These are phyloP conservation scores for Xerocomellus chrysenteron DNA, from an alignment of 768 basidiomycete genomes.

Conservation along the genomic window DNA sequence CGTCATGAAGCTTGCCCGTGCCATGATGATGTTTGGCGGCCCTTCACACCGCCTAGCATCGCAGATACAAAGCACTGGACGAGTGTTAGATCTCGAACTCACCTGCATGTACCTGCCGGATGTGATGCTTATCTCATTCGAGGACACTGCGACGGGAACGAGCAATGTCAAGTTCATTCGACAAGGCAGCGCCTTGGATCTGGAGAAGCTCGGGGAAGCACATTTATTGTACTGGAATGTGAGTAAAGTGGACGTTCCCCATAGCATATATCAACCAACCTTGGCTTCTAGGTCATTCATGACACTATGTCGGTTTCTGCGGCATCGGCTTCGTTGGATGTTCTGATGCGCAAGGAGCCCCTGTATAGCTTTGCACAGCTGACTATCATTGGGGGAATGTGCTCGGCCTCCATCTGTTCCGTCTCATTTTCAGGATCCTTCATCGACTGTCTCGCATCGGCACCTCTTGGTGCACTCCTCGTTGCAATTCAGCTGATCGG, in stretches of 20 bases:
- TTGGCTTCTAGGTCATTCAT: slow-evolving; percentile 64
- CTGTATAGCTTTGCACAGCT: slow-evolving; percentile 61
- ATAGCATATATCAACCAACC: neutral
- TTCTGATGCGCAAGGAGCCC: slow-evolving; percentile 66
- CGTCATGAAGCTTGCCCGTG: slow-evolving; percentile 76
- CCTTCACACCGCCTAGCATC: slow-evolving; percentile 81
- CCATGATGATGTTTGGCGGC: slow-evolving; percentile 89
- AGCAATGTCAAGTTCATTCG: slow-evolving; percentile 79
- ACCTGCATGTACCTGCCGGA: slow-evolving; percentile 75
- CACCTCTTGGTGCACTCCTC: slow-evolving; percentile 75
- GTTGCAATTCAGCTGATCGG: slow-evolving; percentile 71
- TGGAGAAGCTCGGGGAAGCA: slow-evolving; percentile 72
- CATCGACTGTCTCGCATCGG: slow-evolving; percentile 68
- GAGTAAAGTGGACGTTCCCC: slow-evolving; percentile 9
- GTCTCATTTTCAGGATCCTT: slow-evolving; percentile 75
- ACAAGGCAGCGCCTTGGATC: slow-evolving; percentile 67
- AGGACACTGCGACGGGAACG: slow-evolving; percentile 76
- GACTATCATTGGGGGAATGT: slow-evolving; percentile 72
- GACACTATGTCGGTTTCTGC: slow-evolving; percentile 74
- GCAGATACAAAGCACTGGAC: slow-evolving; percentile 76
- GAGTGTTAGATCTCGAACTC: slow-evolving; percentile 72
- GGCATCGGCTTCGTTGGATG: slow-evolving; percentile 67
- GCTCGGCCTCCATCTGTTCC: slow-evolving; percentile 71
- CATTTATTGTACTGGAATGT: slow-evolving; percentile 76
- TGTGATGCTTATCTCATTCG: slow-evolving; percentile 79